Percentiles rank a stretch among this genome's conserved stretches.
Conservation (phyloP, 805 yeast species). For the Kodamaea laetipori region DNA sequence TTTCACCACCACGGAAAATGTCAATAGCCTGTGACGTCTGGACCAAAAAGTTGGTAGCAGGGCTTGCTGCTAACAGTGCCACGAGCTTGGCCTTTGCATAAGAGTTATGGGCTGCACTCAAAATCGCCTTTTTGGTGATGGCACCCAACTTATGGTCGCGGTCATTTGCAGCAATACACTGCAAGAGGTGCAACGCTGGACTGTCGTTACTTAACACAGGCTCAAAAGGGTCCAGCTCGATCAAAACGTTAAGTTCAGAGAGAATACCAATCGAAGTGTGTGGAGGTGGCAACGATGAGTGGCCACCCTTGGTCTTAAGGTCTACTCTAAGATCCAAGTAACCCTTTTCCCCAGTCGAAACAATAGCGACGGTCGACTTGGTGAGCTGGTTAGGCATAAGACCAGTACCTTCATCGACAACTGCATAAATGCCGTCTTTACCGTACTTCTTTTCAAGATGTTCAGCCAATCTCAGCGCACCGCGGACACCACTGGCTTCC, state of each 20-base stretch:
- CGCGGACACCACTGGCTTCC: slow-evolving; percentile 64
- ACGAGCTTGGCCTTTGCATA: slow-evolving; percentile 33
- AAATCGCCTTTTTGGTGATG: slow-evolving; percentile 30
- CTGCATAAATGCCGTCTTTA: slow-evolving; percentile 54
- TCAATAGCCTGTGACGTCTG: slow-evolving; percentile 39
- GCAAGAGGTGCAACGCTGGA: slow-evolving; percentile 59
- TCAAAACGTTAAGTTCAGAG: slow-evolving; percentile 53
- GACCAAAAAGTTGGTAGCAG: slow-evolving; percentile 29
- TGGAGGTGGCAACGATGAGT: slow-evolving; percentile 77
- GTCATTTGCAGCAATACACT: slow-evolving; percentile 62
- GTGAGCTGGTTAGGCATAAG: slow-evolving; percentile 34
- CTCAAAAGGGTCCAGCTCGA: slow-evolving; percentile 60
- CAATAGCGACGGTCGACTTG: slow-evolving; percentile 57
- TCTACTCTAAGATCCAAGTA: slow-evolving; percentile 50
- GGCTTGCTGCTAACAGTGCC: slow-evolving; percentile 19
- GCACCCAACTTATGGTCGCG: slow-evolving; percentile 26
- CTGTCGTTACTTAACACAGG: slow-evolving; percentile 51
- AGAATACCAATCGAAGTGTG: slow-evolving; percentile 80
- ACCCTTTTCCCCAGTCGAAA: slow-evolving; percentile 49
- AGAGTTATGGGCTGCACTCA: slow-evolving; percentile 39
- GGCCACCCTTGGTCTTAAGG: slow-evolving; percentile 72
- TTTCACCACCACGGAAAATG: slow-evolving; percentile 39
- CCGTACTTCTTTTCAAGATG: slow-evolving; percentile 59
- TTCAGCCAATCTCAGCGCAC: slow-evolving; percentile 57
- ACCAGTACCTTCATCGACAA: slow-evolving; percentile 71